Conservation (phyloP, 192 early-diverging fungal species). For the Coemansia sp. region DNA sequence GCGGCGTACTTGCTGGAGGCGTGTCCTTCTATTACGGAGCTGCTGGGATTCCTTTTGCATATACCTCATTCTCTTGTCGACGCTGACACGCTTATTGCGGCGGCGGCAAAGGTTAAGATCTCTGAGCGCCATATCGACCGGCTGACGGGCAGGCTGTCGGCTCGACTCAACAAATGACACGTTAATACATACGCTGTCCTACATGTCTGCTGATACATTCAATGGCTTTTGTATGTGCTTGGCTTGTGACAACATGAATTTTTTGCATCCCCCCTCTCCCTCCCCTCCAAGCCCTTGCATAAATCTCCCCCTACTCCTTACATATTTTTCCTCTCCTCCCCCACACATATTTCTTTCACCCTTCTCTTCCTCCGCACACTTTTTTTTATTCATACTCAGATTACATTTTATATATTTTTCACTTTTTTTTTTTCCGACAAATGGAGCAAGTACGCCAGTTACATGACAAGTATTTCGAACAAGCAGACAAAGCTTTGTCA, state of each 20-base stretch:
- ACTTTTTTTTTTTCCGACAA: neutral
- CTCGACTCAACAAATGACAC: neutral
- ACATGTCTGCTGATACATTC: neutral
- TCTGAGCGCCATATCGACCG: constrained; percentile 59
- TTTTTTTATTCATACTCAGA: neutral
- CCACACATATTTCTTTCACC: neutral
- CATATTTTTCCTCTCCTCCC: neutral
- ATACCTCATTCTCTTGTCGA: constrained; percentile 63
- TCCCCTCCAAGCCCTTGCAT: neutral
- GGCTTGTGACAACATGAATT: neutral
- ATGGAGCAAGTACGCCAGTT: constrained; percentile 50
- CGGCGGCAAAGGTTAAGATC: constrained; percentile 72
- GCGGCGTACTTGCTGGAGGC: constrained; percentile 67
- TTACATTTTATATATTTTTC: neutral
- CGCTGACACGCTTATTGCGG: constrained; percentile 65
- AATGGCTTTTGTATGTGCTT: neutral
- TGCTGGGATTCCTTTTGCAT: constrained; percentile 76
- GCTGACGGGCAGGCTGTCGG: constrained; percentile 24
- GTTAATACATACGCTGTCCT: neutral
- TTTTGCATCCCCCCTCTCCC: no score
- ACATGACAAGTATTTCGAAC: constrained; percentile 52
- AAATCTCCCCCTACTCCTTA: neutral
- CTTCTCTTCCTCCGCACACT: neutral
- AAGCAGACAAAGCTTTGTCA: constrained; percentile 71
- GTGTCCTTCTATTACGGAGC: constrained; percentile 77